Evolutionary conservation across 768 basidiomycete genomes (phyloP), one percentile per base, ranked within the genome.

Genomic region (Rhodocollybia butyracea): DNA sequence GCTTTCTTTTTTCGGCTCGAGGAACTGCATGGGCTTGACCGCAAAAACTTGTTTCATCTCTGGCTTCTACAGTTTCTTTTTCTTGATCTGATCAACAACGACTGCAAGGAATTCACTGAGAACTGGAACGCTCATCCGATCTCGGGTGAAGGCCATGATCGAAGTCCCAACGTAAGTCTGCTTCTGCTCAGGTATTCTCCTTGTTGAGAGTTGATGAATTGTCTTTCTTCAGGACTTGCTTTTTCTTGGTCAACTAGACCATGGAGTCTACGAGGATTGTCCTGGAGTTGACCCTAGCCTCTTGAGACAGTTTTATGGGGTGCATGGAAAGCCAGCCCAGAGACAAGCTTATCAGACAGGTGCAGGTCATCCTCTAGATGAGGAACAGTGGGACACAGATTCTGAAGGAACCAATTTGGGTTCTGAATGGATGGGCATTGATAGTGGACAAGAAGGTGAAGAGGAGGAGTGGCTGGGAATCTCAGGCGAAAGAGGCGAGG

Each of bases 101-200:
- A 73, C 42, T 72, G 71, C 39, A 3, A 45, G 0, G 38, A 54
- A 5, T 71, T 72, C 46, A 61, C 56, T 12, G 3, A 56, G 5
- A 57, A 69, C 1, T 72, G 73, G 69, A 74, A 73, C 27, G 34
- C 60, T 19, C 67, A 73, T 40, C 61, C 66, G 1, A 61, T 73
- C 19, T 63, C 55, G n/a, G 66, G 61, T 8, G 46, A 31, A 19
- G 61, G 57, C n/a, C n/a, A n/a, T n/a, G n/a, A n/a, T n/a, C n/a
- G n/a, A n/a, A n/a, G n/a, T n/a, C n/a, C n/a, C n/a, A 26, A 40
- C 3, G 59, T 60, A 50, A 5, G 17, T 46, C 1, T 8, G n/a
- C n/a, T 43, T 10, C 34, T 36, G 17, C 8, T 8, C 17, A 8
- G 4, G 2, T 46, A 21, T 13, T 38, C 4, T 32, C 2, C 10